Conservation (phyloP, 2,329 filamentous ascomycete genomes). For the Pyrenochaeta sp. region DNA sequence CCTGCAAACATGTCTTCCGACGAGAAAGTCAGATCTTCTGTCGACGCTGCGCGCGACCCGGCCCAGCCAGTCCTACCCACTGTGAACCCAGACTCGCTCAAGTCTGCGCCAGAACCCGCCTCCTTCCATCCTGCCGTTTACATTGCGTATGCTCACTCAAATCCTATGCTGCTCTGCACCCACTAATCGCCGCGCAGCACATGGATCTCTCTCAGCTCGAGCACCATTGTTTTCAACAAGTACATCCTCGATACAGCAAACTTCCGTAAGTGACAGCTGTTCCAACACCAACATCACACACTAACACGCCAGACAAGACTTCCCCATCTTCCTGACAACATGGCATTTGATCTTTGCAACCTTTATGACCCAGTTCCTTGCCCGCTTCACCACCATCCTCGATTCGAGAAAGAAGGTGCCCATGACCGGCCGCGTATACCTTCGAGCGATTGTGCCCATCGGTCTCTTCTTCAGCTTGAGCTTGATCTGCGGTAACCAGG, state of each 20-base stretch:
- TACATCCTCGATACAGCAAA: slow-evolving; percentile 88
- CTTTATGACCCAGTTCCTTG: slow-evolving; percentile 91
- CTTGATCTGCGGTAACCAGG: slow-evolving; percentile 95
- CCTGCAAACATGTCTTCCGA: slow-evolving; percentile 64
- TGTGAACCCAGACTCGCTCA: slow-evolving; percentile 78
- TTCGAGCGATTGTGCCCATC: slow-evolving; percentile 93
- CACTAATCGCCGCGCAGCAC: slow-evolving; percentile 62
- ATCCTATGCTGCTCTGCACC: slow-evolving; percentile 39
- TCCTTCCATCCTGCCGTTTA: slow-evolving; percentile 84
- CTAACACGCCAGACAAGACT: slow-evolving; percentile 43
- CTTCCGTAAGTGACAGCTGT: slow-evolving; percentile 71
- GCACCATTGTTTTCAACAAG: slow-evolving; percentile 99
- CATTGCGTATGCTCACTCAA: slow-evolving; percentile 67
- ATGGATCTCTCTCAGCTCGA: slow-evolving; percentile 93
- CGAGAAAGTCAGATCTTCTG: slow-evolving; percentile 84
- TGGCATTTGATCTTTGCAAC: slow-evolving; percentile 96
- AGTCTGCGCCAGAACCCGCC: slow-evolving; percentile 66
- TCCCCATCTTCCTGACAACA: slow-evolving; percentile 77
- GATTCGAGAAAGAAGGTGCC: slow-evolving; percentile 96
- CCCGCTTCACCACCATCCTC: slow-evolving; percentile 86
- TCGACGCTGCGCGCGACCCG: slow-evolving; percentile 73
- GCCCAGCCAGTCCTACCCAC: slow-evolving; percentile 75
- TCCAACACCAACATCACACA: slow-evolving; percentile 6
- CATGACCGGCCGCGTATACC: slow-evolving; percentile 94
- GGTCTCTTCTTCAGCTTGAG: slow-evolving; percentile 95